phyloP scores from a whole-genome alignment of 106 monocot genomes.

The Dendrobium catenatum region DNA sequence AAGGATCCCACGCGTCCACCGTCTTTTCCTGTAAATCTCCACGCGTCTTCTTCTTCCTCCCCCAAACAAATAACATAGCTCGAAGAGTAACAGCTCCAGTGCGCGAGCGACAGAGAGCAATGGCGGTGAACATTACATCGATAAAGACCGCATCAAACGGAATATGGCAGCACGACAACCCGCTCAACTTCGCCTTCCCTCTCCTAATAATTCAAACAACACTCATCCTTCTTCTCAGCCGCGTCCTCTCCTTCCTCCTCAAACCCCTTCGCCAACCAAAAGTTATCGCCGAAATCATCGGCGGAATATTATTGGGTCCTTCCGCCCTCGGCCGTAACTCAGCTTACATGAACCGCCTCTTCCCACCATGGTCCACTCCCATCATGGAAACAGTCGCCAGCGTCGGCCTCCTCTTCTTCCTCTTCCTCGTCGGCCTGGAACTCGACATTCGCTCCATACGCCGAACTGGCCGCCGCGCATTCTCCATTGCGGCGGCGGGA shows the following conservation, averaged over 20 bases:
- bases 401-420: slow-evolving; percentile 58
- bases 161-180: slow-evolving; percentile 35
- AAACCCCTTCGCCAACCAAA: slow-evolving; percentile 55
- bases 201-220: slow-evolving; percentile 43
- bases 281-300: slow-evolving; percentile 60
- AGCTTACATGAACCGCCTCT: slow-evolving; percentile 16
- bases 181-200: slow-evolving; percentile 38
- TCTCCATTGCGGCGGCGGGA: slow-evolving; percentile 36
- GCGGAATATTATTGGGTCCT: slow-evolving; percentile 41
- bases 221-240: slow-evolving; percentile 39
- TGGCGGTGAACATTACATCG: slow-evolving; percentile 6
- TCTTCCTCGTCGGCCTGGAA: slow-evolving; percentile 57
- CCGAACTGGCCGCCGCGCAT: slow-evolving; percentile 28
- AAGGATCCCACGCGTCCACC: no score
- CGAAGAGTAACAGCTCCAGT: no score
- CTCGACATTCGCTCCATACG: slow-evolving; percentile 37
- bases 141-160: slow-evolving; percentile 39
- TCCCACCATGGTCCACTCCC: slow-evolving; percentile 25
- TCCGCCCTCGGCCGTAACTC: slow-evolving; percentile 41
- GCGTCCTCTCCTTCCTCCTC: slow-evolving; percentile 42
- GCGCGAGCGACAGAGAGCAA: no score
- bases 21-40: no score
- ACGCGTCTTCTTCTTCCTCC: no score
- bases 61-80: no score
- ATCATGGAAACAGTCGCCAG: slow-evolving; percentile 41